Evolutionary conservation across 2,329 filamentous ascomycete species (phyloP), one percentile per base, ranked within the genome.

Genomic region (Cercospora sojina): DNA sequence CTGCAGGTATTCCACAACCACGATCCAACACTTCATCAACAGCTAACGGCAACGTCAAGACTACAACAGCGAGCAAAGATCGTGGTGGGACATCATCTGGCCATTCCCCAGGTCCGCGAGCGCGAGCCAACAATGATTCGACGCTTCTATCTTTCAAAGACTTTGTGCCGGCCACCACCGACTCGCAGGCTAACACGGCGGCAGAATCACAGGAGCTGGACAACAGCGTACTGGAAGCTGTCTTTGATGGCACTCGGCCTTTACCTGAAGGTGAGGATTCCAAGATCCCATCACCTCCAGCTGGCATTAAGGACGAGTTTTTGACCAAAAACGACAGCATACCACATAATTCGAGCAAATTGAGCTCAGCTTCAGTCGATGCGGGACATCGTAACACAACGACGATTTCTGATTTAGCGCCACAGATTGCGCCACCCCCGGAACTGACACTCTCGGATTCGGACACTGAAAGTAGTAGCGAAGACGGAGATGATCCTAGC

Each of bases 191-290:
- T 18, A 20, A 57, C 18, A 20, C 16, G 10, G 16, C 53, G 51
- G 25, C 20, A 35, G 53, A 32, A n/a, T 32, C 31, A 6, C 53
- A 57, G 27, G 53, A 57, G 53, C 53, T 57, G 29, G 53, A 57
- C 53, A 31, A 35, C n/a, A 35, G 32, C 31, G 49, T 57, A 8
- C 62, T 66, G 2, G 58, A 67, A 32, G 67, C 63, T n/a, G 51
- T 73, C 29, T 67, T 72, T 18, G 58, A 64, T 41, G 63, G 67
- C 16, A 71, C 67, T 27, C 67, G 65, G 58, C 60, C 65, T 63
- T 35, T 72, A 38, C 67, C 70, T 38, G 63, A 69, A 65, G 67
- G 70, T 73, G 72, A 69, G 71, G 64, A 64, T 59, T 35, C 51
- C 32, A 43, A 64, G 5, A 29, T 47, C 53, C 12, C 29, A 57